These are phyloP conservation scores for Lasiodiplodia gonubiensis DNA, from an alignment of 2,329 filamentous ascomycete species.

Conservation along the genomic window DNA sequence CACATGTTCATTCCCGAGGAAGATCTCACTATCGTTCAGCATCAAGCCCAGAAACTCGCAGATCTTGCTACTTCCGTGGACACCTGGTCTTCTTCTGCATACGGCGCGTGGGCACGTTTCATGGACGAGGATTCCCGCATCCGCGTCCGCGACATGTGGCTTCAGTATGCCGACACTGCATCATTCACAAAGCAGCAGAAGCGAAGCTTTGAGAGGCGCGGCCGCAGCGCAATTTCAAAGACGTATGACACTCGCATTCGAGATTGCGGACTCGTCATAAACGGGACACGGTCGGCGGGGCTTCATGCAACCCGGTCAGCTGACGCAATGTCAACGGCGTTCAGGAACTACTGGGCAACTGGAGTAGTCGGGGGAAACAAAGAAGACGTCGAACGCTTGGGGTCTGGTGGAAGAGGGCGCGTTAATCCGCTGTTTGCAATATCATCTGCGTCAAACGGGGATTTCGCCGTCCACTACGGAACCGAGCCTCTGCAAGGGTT, in stretches of 20 bases:
- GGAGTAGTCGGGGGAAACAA: conserved; percentile 32
- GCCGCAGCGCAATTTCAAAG: background rate
- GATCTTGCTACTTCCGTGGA: conserved; percentile 44
- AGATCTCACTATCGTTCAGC: conserved; percentile 46
- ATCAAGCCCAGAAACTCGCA: conserved; percentile 55
- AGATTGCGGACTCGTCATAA: background rate
- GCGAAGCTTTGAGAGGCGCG: background rate
- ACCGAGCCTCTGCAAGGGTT: conserved; percentile 62
- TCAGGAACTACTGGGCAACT: conserved; percentile 39
- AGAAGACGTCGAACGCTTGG: conserved; percentile 26
- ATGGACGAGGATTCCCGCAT: conserved; percentile 55
- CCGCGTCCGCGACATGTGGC: conserved; percentile 51
- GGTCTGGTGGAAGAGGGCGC: conserved; percentile 29
- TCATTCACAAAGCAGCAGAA: conserved; percentile 1
- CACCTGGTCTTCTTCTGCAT: conserved; percentile 54
- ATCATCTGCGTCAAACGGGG: conserved; percentile 40
- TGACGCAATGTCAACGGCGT: conserved; percentile 20
- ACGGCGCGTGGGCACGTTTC: conserved; percentile 56
- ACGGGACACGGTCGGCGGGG: background rate
- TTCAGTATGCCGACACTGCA: conserved; percentile 37
- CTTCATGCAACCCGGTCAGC: background rate
- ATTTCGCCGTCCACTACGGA: conserved; percentile 54
- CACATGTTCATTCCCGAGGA: conserved; percentile 54
- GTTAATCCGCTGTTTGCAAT: conserved; percentile 51
- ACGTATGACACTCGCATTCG: background rate